These are phyloP conservation scores for Colletotrichum sp. DNA, from an alignment of 2,329 filamentous ascomycete genomes.

Conservation along the genomic window DNA sequence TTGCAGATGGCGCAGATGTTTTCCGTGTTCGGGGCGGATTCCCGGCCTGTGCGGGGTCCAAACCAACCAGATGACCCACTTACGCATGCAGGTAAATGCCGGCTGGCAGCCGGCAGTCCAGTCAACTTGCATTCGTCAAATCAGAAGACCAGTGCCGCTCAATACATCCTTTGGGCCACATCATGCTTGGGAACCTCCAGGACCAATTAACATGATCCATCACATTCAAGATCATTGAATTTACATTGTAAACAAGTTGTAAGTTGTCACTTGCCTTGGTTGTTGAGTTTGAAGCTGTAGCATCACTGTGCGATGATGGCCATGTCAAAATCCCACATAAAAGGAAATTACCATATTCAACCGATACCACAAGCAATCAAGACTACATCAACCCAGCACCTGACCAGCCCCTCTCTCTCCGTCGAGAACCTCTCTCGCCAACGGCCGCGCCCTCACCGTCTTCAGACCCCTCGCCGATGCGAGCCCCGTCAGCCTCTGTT, in stretches of 20 bases:
- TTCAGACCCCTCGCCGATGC: neutral
- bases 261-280: neutral
- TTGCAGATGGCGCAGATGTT: neutral
- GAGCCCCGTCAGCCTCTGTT: neutral
- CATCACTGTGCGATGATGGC: neutral
- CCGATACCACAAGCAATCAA: neutral
- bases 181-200: neutral
- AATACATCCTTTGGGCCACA: neutral
- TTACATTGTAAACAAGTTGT: neutral
- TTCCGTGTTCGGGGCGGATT: neutral
- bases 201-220: neutral
- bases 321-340: neutral
- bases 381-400: neutral
- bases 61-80: neutral
- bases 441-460: neutral
- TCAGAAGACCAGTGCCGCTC: neutral
- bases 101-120: neutral
- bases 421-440: neutral
- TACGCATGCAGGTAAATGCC: neutral
- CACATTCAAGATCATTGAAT: fast-evolving
- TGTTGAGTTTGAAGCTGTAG: neutral
- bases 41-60: neutral
- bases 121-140: neutral
- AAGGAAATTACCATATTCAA: neutral
- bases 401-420: neutral